phyloP scores from a whole-genome alignment of 2,329 filamentous ascomycete species.

The Paecilomyces formosus region DNA sequence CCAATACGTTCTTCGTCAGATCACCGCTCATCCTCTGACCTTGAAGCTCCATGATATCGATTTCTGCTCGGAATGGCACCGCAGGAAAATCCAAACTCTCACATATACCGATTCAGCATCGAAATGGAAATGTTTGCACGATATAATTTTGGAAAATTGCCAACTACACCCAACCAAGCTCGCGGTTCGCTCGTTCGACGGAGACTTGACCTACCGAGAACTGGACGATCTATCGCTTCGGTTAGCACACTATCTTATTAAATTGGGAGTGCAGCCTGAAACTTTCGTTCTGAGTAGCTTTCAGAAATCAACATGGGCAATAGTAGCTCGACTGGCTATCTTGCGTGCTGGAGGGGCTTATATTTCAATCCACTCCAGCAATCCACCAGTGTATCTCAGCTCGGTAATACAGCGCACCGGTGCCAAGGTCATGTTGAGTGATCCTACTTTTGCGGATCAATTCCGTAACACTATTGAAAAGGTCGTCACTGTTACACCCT shows the following conservation, averaged over 20 bases:
- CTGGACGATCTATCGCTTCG: background rate
- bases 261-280: background rate
- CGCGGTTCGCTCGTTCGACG: background rate
- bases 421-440: slow-evolving; percentile 59
- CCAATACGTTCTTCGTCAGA: background rate
- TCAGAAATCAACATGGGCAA: background rate
- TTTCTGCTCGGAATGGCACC: background rate
- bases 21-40: background rate
- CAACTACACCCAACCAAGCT: background rate
- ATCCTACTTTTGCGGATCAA: slow-evolving; percentile 3
- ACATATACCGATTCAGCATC: background rate
- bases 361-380: slow-evolving; percentile 66
- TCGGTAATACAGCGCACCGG: slow-evolving; percentile 67
- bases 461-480: slow-evolving; percentile 5
- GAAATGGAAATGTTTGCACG: background rate
- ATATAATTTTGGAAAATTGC: background rate
- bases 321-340: slow-evolving; percentile 48
- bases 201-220: background rate
- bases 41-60: background rate
- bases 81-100: background rate
- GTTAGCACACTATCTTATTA: background rate
- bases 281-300: background rate
- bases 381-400: slow-evolving; percentile 61
- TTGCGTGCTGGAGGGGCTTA: slow-evolving; percentile 67
- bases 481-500: slow-evolving; percentile 6